These are phyloP conservation scores for Crucihimalaya himalaica DNA, from an alignment of 345 rosid genomes.

Conservation along the genomic window DNA sequence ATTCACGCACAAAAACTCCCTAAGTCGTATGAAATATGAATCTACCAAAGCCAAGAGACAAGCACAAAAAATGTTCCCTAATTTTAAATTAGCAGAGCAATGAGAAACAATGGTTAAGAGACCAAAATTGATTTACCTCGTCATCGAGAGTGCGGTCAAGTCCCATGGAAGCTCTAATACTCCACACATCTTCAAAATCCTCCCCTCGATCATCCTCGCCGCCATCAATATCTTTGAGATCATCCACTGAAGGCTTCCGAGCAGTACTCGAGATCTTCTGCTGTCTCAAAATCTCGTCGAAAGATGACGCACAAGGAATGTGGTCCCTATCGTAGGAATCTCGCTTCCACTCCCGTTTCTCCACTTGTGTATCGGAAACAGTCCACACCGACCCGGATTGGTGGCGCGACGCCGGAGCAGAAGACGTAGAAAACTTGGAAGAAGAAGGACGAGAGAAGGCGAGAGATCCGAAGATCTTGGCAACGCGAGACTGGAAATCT, in stretches of 20 bases:
- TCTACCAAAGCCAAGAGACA: not conserved
- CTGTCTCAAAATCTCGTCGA: constrained; percentile 41
- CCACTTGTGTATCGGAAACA: constrained; percentile 40
- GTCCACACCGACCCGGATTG: constrained; percentile 48
- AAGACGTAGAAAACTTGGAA: constrained; percentile 28
- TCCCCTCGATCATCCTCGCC: constrained; percentile 43
- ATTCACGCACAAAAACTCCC: not conserved
- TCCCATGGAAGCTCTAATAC: constrained; percentile 72
- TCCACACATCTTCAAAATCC: constrained; percentile 58
- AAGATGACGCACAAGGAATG: constrained; percentile 55
- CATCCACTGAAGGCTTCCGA: constrained; percentile 44
- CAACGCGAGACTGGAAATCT: constrained; percentile 56
- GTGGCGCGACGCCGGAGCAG: constrained; percentile 28
- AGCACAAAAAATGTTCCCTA: constrained; percentile 4
- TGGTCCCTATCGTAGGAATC: constrained; percentile 51
- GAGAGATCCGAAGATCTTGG: constrained; percentile 61
- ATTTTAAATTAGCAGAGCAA: not conserved
- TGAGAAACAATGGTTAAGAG: not conserved
- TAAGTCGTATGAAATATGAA: not conserved
- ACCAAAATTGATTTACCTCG: constrained; percentile 51
- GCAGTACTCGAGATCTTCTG: constrained; percentile 22
- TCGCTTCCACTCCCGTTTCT: constrained; percentile 42
- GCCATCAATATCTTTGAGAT: not conserved
- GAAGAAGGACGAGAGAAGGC: constrained; percentile 43
- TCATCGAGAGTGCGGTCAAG: constrained; percentile 76